phyloP scores from a whole-genome alignment of 176 grass and related monocot species.

The Zea mays region DNA sequence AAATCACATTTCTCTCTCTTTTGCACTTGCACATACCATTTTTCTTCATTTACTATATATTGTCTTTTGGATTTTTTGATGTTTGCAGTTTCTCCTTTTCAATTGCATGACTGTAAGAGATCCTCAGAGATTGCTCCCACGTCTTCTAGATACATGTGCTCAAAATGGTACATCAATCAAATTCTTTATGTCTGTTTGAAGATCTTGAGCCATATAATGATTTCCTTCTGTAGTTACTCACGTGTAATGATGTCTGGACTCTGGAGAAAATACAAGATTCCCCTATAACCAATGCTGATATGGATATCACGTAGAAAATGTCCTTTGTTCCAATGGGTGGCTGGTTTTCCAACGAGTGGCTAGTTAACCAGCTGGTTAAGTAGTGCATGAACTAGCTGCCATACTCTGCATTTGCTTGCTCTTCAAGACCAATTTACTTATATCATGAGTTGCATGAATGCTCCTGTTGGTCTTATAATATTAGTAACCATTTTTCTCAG shows the following conservation, averaged over 20 bases:
- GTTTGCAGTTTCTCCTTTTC: constrained; percentile 82
- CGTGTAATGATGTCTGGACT: constrained; percentile 25
- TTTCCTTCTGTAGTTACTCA: constrained; percentile 21
- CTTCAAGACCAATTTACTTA: constrained; percentile 17
- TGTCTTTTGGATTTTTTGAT: constrained; percentile 27
- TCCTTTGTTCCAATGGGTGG: constrained; percentile 14
- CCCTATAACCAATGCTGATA: constrained; percentile 6
- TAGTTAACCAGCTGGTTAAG: constrained; percentile 12
- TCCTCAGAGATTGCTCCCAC: constrained; percentile 82
- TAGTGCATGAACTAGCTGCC: not conserved
- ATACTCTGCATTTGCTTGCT: not conserved
- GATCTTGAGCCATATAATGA: constrained; percentile 32
- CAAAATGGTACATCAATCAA: constrained; percentile 57
- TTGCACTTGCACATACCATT: not conserved
- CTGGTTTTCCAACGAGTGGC: constrained; percentile 19
- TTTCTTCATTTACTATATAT: constrained; percentile 11
- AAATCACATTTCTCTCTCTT: not conserved
- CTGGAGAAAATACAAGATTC: not conserved
- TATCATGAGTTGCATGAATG: constrained; percentile 26
- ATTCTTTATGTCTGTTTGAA: constrained; percentile 26
- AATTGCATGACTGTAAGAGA: constrained; percentile 99
- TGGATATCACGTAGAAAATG: constrained; percentile 5
- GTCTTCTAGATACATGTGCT: constrained; percentile 65
- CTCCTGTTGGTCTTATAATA: constrained; percentile 19
- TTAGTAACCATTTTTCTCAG: constrained; percentile 43